Conservation (phyloP, 1,139 yeast genomes). For the Meyerozyma sp. region DNA sequence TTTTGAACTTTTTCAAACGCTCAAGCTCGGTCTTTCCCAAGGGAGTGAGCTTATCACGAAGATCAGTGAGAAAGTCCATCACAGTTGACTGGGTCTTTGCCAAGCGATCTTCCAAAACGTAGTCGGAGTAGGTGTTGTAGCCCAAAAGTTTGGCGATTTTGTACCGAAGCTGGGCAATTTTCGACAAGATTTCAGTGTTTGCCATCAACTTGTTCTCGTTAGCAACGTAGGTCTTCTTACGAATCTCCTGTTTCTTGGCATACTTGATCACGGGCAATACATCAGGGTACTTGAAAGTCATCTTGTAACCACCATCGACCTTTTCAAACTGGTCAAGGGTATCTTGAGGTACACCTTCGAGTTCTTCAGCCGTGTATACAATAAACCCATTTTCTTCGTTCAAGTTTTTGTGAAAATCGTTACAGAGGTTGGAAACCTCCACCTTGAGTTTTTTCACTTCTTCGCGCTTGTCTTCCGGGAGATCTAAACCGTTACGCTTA, state of each 20-base stretch:
- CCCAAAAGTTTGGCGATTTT: constrained; percentile 61
- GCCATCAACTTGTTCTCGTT: constrained; percentile 61
- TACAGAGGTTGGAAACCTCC: constrained; percentile 50
- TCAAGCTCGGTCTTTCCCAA: constrained; percentile 53
- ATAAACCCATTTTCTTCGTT: constrained; percentile 67
- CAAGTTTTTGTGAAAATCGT: constrained; percentile 57
- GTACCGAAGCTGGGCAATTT: constrained; percentile 57
- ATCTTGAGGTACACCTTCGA: constrained; percentile 69
- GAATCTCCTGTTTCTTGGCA: constrained; percentile 57
- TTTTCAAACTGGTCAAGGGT: constrained; percentile 54
- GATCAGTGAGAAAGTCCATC: constrained; percentile 53
- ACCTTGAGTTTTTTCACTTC: constrained; percentile 54
- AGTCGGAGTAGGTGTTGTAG: constrained; percentile 62
- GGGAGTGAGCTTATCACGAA: constrained; percentile 52
- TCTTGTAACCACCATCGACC: constrained; percentile 38
- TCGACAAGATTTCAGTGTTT: constrained; percentile 54
- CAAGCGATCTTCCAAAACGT: constrained; percentile 70
- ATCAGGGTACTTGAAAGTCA: constrained; percentile 81
- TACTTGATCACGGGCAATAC: constrained; percentile 69
- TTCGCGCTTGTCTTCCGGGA: constrained; percentile 51
- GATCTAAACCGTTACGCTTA: constrained; percentile 62
- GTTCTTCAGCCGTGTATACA: constrained; percentile 55
- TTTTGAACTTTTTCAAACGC: constrained; percentile 47
- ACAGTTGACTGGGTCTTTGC: constrained; percentile 65
- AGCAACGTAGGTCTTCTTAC: constrained; percentile 60